Evolutionary conservation across 2,329 filamentous ascomycete genomes (phyloP).

Genomic region (Epichloe gansuensis): DNA sequence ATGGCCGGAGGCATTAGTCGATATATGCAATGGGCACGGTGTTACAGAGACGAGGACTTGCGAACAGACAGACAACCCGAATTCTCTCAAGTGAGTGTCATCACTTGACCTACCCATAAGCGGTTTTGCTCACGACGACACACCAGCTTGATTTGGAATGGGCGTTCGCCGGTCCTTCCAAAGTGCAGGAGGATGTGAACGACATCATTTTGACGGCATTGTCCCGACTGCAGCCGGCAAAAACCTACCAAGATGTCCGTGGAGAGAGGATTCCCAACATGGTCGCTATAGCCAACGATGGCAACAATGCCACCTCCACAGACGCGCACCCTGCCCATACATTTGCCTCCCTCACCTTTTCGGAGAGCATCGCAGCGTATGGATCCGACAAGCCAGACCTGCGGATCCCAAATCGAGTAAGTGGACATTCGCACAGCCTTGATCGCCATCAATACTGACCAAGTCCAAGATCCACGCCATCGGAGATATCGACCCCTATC

Average conservation of each 20-base stretch:
- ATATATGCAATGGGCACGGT: constrained; percentile 89
- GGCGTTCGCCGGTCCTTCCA: constrained; percentile 55
- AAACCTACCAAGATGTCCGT: constrained; percentile 51
- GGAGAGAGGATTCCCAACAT: constrained; percentile 22
- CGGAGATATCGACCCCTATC: constrained; percentile 40
- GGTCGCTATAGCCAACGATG: constrained; percentile 11
- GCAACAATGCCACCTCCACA: not conserved
- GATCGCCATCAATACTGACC: constrained; percentile 4
- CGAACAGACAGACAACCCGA: constrained; percentile 89
- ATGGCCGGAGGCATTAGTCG: constrained; percentile 76
- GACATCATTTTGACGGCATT: constrained; percentile 22
- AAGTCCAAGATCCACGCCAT: constrained; percentile 46
- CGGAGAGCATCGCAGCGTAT: constrained; percentile 56
- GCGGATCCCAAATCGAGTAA: constrained; percentile 54
- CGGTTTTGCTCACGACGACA: not conserved
- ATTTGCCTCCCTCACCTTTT: constrained; percentile 24
- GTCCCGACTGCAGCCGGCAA: constrained; percentile 14
- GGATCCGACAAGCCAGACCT: constrained; percentile 90
- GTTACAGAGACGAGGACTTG: constrained; percentile 90
- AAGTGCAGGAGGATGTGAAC: constrained; percentile 22
- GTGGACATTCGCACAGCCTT: constrained; percentile 8
- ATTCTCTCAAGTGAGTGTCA: constrained; percentile 62
- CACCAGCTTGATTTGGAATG: constrained; percentile 79
- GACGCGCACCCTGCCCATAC: constrained; percentile 16
- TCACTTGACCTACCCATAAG: not conserved